Conservation (phyloP, 139 green algal species). For the Chlorella sp. region DNA sequence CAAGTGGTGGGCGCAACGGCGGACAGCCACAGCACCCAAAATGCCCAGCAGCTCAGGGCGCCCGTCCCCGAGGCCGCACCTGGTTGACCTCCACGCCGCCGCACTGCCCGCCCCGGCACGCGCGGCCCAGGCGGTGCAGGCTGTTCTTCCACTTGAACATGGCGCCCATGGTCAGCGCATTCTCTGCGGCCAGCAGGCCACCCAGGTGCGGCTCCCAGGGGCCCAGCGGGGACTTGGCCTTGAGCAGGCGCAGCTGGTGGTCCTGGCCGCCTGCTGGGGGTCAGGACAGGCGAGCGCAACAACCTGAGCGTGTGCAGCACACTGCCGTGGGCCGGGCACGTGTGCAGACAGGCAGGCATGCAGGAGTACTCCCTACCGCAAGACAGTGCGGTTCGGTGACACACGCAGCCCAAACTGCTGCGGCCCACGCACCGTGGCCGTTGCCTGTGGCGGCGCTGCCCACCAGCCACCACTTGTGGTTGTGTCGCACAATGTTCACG, state of each 20-base stretch:
- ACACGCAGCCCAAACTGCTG: neutral
- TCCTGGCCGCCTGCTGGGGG: neutral
- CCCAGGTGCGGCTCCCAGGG: conserved; percentile 20
- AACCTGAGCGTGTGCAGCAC: neutral
- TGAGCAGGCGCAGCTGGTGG: conserved; percentile 5
- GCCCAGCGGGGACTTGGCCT: conserved; percentile 4
- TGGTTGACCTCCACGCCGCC: neutral
- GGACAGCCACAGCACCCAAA: neutral
- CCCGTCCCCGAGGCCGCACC: too few species aligned
- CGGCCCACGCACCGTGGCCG: neutral
- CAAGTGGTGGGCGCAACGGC: too few species aligned
- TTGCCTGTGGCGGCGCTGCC: neutral
- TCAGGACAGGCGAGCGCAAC: neutral
- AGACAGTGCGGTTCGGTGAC: neutral
- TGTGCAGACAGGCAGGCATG: neutral
- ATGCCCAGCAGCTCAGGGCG: too few species aligned
- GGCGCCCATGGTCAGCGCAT: neutral
- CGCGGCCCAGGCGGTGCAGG: conserved; percentile 17
- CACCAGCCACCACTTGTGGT: conserved; percentile 20
- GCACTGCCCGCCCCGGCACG: neutral
- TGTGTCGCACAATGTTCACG: neutral
- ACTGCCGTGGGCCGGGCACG: neutral
- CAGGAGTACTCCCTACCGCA: neutral
- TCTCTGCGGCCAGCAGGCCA: neutral
- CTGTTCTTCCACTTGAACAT: conserved; percentile 6